Percentiles rank a stretch among this genome's conserved stretches.
These are phyloP conservation scores for Leccinum barrowsii DNA, from an alignment of 768 basidiomycete species.

Conservation along the genomic window DNA sequence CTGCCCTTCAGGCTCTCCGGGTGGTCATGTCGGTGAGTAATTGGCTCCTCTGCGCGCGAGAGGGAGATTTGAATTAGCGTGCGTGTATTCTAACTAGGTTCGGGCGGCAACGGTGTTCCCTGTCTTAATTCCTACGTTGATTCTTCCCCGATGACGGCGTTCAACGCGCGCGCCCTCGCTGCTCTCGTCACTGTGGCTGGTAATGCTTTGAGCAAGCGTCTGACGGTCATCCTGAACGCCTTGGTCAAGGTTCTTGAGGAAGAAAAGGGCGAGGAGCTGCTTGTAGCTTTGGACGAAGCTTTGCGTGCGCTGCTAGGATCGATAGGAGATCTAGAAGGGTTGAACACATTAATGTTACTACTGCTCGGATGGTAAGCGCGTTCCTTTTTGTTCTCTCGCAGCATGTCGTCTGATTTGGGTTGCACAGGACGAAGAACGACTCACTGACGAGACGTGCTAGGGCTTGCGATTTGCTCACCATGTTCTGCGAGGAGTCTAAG, in stretches of 20 bases:
- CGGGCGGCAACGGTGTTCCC: slow-evolving; percentile 96
- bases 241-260: slow-evolving; percentile 76
- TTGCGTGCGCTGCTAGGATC: slow-evolving; percentile 71
- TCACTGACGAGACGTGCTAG: slow-evolving; percentile 68
- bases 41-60: background rate
- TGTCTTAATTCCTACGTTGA: slow-evolving; percentile 90
- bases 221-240: slow-evolving; percentile 74
- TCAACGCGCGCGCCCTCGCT: slow-evolving; percentile 90
- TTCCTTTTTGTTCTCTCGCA: background rate
- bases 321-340: slow-evolving; percentile 79
- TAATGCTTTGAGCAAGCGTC: slow-evolving; percentile 77
- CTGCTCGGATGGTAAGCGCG: slow-evolving; percentile 78
- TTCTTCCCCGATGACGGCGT: slow-evolving; percentile 88
- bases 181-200: slow-evolving; percentile 94
- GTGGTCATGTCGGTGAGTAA: slow-evolving; percentile 87
- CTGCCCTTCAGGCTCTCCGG: slow-evolving; percentile 85
- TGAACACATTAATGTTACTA: slow-evolving; percentile 86
- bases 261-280: slow-evolving; percentile 66
- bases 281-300: slow-evolving; percentile 69
- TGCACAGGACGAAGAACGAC: slow-evolving; percentile 73
- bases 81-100: slow-evolving; percentile 47
- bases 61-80: background rate
- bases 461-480: slow-evolving; percentile 71
- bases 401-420: background rate
- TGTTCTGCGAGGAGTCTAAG: slow-evolving; percentile 80